Evolutionary conservation across 2,329 filamentous ascomycete genomes (phyloP).

Genomic region (Metarhizium rileyi): DNA sequence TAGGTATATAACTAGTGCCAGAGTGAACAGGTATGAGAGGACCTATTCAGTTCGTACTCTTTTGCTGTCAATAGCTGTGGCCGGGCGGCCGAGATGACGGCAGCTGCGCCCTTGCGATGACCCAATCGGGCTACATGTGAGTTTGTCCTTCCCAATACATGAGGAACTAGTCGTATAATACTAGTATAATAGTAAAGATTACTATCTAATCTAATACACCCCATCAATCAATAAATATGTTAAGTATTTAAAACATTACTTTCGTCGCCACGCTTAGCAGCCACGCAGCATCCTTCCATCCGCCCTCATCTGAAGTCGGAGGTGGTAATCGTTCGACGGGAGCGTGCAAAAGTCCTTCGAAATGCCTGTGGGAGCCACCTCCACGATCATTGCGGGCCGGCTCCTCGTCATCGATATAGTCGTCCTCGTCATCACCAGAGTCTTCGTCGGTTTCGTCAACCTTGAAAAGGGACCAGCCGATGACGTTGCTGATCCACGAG

Average conservation of each 20-base stretch:
- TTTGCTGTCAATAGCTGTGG: too few relatives aligned
- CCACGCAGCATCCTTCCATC: slow-evolving; percentile 61
- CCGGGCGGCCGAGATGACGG: too few relatives aligned
- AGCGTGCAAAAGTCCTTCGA: slow-evolving; percentile 30
- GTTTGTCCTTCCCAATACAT: too few relatives aligned
- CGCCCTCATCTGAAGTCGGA: slow-evolving; percentile 43
- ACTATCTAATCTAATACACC: too few relatives aligned
- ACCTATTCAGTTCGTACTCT: too few relatives aligned
- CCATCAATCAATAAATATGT: too few relatives aligned
- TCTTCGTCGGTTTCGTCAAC: slow-evolving; percentile 51
- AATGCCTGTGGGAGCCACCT: slow-evolving; percentile 25
- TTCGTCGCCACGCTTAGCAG: slow-evolving; percentile 55
- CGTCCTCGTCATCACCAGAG: slow-evolving; percentile 31
- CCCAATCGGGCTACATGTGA: too few relatives aligned
- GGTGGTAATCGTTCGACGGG: slow-evolving; percentile 37
- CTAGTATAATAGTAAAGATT: too few relatives aligned
- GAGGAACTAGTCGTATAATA: too few relatives aligned
- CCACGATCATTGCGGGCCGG: slow-evolving; percentile 20
- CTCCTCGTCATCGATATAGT: slow-evolving; percentile 15
- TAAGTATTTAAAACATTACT: slow-evolving; percentile 49
- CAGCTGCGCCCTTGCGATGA: too few relatives aligned
- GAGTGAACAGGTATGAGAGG: too few relatives aligned
- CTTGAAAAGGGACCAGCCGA: slow-evolving; percentile 53
- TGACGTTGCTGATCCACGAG: slow-evolving; percentile 49
- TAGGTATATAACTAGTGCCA: too few relatives aligned